A percentile compares a stretch with the other conserved stretches of the same genome.
Evolutionary conservation across 1,284 basidiomycete species (phyloP).

Genomic region (Irpex sp.): DNA sequence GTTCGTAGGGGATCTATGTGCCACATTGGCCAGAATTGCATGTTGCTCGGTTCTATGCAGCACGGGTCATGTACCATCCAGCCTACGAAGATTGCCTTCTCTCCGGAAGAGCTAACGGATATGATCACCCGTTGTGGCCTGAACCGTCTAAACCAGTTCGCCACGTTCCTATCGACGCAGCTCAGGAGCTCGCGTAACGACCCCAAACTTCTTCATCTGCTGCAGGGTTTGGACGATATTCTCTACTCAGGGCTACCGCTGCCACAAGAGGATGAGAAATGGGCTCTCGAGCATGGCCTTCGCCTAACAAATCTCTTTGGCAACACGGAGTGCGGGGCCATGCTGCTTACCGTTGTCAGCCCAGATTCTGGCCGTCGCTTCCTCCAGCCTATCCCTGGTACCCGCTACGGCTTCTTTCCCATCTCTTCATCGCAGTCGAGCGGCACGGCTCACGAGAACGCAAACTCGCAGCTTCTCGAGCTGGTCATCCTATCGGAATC

Average conservation of each 20-base stretch:
- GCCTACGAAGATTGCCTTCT: slow-evolving; percentile 26
- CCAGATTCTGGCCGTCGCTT: slow-evolving; percentile 34
- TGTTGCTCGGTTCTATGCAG: slow-evolving; percentile 27
- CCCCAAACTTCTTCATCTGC: slow-evolving; percentile 52
- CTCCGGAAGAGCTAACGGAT: slow-evolving; percentile 25
- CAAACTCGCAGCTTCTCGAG: slow-evolving; percentile 49
- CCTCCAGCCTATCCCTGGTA: slow-evolving; percentile 49
- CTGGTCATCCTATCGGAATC: slow-evolving; percentile 62
- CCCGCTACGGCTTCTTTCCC: slow-evolving; percentile 57
- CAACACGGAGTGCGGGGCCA: slow-evolving; percentile 71
- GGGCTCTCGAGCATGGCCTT: slow-evolving; percentile 53
- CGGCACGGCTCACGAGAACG: slow-evolving; percentile 45
- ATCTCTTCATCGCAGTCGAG: slow-evolving; percentile 32
- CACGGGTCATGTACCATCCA: slow-evolving; percentile 31
- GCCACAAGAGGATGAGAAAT: slow-evolving; percentile 42
- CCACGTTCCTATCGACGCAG: slow-evolving; percentile 60
- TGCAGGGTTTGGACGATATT: slow-evolving; percentile 34
- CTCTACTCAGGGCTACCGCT: slow-evolving; percentile 26
- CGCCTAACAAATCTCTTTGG: slow-evolving; percentile 68
- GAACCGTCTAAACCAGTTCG: slow-evolving; percentile 71
- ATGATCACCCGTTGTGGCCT: slow-evolving; percentile 44
- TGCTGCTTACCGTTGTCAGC: slow-evolving; percentile 54
- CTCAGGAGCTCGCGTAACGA: slow-evolving; percentile 56
- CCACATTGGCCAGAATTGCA: slow-evolving; percentile 30
- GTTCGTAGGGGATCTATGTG: slow-evolving; percentile 27